Evolutionary conservation across 306 rosid species (phyloP).

Genomic region (Begonia fuchsioides): DNA sequence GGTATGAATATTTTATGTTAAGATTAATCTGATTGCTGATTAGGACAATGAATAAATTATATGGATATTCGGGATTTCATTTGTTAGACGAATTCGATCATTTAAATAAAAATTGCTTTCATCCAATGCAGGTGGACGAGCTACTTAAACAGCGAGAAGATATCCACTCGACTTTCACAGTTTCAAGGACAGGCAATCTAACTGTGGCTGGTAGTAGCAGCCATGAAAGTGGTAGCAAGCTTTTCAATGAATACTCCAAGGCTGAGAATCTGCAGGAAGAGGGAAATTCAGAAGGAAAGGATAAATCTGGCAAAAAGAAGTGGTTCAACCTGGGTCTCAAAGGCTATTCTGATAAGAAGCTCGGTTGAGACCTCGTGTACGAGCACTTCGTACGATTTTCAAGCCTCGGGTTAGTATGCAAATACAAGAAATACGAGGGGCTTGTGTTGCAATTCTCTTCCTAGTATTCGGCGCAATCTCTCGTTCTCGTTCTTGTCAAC

Average conservation of each 20-base stretch:
- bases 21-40: no score
- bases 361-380: slow-evolving; percentile 22
- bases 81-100: not conserved
- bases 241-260: slow-evolving; percentile 33
- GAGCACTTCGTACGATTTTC: slow-evolving; percentile 8
- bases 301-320: slow-evolving; percentile 60
- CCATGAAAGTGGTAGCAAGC: slow-evolving; percentile 54
- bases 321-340: slow-evolving; percentile 85
- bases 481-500: no score
- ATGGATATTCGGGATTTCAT: not conserved
- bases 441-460: slow-evolving; percentile 1
- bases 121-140: slow-evolving; percentile 66
- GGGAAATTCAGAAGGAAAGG: slow-evolving; percentile 67
- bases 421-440: slow-evolving; percentile 8
- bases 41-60: not conserved
- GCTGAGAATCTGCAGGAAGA: slow-evolving; percentile 68
- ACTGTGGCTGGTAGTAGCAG: slow-evolving; percentile 35
- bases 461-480: no score
- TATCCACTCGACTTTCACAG: slow-evolving; percentile 69
- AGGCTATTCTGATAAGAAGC: slow-evolving; percentile 39
- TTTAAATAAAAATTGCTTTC: no score
- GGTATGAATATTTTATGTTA: no score
- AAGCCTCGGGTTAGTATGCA: slow-evolving; percentile 12
- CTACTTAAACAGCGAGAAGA: slow-evolving; percentile 82
- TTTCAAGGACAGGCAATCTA: slow-evolving; percentile 17